Evolutionary conservation across 176 grass and related monocot species (phyloP), one percentile per base, ranked within the genome.

Genomic region (Sorghum bicolor): DNA sequence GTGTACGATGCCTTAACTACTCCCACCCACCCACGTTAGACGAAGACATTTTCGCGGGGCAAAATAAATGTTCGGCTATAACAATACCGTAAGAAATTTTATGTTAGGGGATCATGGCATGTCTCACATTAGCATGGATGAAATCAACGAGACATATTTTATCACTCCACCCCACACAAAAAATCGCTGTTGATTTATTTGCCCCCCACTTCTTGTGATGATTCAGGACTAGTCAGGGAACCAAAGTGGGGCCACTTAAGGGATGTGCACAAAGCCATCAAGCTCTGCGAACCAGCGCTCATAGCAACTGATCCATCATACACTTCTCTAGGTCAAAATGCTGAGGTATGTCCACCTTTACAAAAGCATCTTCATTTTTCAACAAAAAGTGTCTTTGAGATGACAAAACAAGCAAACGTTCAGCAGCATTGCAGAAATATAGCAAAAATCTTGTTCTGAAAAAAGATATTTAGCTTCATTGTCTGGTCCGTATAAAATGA

Each of bases 211-310:
- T 55, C 64, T 71, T 22, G 19, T 25, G 55, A 39, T 74, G 47
- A 63, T 81, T 69, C 83, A 99, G 96, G 96, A 75, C 88, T 89
- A 24, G n/a, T 94, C 34, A 94, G 92, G 76, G 88, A 96, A 62
- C 93, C 96, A 30, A 99, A 99, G 77, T 99, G 96, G 96, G 93
- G 96, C 2, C 96, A 99, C 86, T 80, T 99, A 25, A 93, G 85
- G 89, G 96, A 99, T 82, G 77, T 99, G 66, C 96, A 99, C 71
- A 99, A 90, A 84, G 91, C 92, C 11, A 96, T 99, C 83, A 99
- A 99, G 84, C 82, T 94, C 53, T 96, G 93, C 25, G 93, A 99
- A 83, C 85, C 87, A 72, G 96, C 96, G 17, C 82, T 99, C 67
- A 28, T 99, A 68, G 89, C 93, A 91, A 92, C 89, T n/a, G 91